These are phyloP conservation scores for Chrysoporthe deuterocubensis DNA, from an alignment of 2,329 filamentous ascomycete genomes.

Conservation along the genomic window DNA sequence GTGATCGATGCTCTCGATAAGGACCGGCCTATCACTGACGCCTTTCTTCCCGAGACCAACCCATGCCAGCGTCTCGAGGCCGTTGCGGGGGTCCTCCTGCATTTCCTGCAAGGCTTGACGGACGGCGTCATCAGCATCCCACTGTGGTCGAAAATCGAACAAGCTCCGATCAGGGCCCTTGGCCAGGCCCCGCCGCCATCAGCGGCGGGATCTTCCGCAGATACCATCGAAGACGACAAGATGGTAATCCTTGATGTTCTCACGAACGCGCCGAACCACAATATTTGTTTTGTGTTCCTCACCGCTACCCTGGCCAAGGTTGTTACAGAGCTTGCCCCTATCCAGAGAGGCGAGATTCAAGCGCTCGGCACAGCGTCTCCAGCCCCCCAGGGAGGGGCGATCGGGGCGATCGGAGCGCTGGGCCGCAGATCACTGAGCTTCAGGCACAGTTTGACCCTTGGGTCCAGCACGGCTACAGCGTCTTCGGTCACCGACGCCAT, in stretches of 20 bases:
- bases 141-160: constrained; percentile 73
- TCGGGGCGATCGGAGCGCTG: constrained; percentile 33
- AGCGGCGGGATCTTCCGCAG: constrained; percentile 34
- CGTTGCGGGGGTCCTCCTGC: constrained; percentile 70
- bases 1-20: constrained; percentile 74
- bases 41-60: constrained; percentile 66
- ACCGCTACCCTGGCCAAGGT: constrained; percentile 72
- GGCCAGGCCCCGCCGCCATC: constrained; percentile 43
- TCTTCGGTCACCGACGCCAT: constrained; percentile 35
- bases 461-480: constrained; percentile 30
- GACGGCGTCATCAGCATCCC: constrained; percentile 77
- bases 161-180: constrained; percentile 42
- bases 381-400: constrained; percentile 29
- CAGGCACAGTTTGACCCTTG: constrained; percentile 36
- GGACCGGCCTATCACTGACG: constrained; percentile 63
- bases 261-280: constrained; percentile 73
- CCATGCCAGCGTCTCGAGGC: constrained; percentile 74
- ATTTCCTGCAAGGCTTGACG: constrained; percentile 74
- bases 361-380: constrained; percentile 34
- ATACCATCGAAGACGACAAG: constrained; percentile 49
- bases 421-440: constrained; percentile 54
- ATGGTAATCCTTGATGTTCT: constrained; percentile 72
- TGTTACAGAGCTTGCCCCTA: constrained; percentile 51
- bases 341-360: constrained; percentile 44
- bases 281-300: constrained; percentile 87